Evolutionary conservation across 148 eudicot genomes (phyloP), one percentile per base, ranked within the genome.

Genomic region (Gaultheria prostrata): DNA sequence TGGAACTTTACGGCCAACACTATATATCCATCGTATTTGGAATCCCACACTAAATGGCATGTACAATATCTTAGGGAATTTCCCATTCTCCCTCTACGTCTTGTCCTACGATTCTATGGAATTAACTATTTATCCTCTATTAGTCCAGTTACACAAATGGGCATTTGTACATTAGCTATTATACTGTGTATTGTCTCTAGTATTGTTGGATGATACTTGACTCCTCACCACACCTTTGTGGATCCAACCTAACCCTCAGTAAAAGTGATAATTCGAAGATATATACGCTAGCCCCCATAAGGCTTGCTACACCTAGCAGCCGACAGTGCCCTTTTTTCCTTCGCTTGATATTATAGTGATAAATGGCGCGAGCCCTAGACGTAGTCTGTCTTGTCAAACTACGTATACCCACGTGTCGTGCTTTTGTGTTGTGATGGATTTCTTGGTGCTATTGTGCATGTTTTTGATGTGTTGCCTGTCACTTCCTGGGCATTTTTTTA

Each of bases 401-500:
- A 61, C 28, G 2, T 61, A 9, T 11, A 26, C 32, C 71, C 33
- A 6, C 10, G 33, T 65, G 32, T 65, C 1, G 33, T 65, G 32
- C 71, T 65, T 65, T 65, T 26, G 15, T 65, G 71, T 26, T 26
- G 71, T 65, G 28, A 28, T 65, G 4, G 4, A 26, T 65, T 3
- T 65, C 71, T 65, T 65, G 71, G 71, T 65, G 71, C 71, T 65
- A 65, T 65, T 65, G 71, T 65, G 71, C 32, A 65, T n/a, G 71
- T 65, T 65, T 61, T 30, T 10, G 71, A 6, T 26, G 33, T 3
- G 26, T 24, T 26, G 71, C 32, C 28, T 24, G 11, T 24, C 71
- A 65, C 15, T 65, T 65, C 17, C 4, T 65, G 33, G 4, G 33
- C 17, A 28, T 65, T 65, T 65, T n/a, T 28, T 65, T 26, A 65